phyloP scores from a whole-genome alignment of 345 rosid genomes.

The Draba incana region DNA sequence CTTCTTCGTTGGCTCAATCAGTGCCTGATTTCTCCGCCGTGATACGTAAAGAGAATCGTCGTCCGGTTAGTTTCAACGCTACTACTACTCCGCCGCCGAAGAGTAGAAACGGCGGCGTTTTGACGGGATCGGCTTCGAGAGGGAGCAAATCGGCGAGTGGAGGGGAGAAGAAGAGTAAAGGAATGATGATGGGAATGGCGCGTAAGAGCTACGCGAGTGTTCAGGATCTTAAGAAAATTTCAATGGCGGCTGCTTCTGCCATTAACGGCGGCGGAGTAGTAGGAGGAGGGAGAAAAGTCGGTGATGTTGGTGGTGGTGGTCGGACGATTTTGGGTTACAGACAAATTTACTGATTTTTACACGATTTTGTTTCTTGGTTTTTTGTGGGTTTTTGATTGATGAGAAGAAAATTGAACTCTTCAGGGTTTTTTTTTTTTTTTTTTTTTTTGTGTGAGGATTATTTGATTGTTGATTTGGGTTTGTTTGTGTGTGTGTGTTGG shows the following conservation, averaged over 20 bases:
- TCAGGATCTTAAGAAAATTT: conserved; percentile 65
- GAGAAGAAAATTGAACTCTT: conserved; percentile 19
- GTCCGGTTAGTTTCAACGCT: conserved; percentile 44
- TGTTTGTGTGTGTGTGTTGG: not conserved
- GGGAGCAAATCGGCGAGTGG: conserved; percentile 78
- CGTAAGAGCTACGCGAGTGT: conserved; percentile 70
- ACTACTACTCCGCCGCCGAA: conserved; percentile 58
- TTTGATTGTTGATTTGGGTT: conserved; percentile 18
- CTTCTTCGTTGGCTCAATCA: conserved; percentile 70
- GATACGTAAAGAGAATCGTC: conserved; percentile 81
- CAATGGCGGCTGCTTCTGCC: conserved; percentile 58
- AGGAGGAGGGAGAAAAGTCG: conserved; percentile 42
- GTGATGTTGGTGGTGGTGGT: conserved; percentile 26
- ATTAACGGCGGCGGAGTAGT: conserved; percentile 57
- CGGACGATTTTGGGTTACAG: conserved; percentile 56
- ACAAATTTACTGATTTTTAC: conserved; percentile 42
- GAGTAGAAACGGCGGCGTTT: conserved; percentile 38
- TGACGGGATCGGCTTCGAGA: conserved; percentile 46
- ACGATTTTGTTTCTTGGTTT: conserved; percentile 1
- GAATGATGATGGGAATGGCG: conserved; percentile 48
- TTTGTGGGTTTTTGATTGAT: conserved; percentile 14
- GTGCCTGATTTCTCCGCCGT: conserved; percentile 84
- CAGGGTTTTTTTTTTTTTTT: not conserved
- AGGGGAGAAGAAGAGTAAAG: conserved; percentile 62
- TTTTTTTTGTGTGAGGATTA: not conserved